phyloP scores from a whole-genome alignment of 345 rosid genomes.

The Rhizophora mangle region DNA sequence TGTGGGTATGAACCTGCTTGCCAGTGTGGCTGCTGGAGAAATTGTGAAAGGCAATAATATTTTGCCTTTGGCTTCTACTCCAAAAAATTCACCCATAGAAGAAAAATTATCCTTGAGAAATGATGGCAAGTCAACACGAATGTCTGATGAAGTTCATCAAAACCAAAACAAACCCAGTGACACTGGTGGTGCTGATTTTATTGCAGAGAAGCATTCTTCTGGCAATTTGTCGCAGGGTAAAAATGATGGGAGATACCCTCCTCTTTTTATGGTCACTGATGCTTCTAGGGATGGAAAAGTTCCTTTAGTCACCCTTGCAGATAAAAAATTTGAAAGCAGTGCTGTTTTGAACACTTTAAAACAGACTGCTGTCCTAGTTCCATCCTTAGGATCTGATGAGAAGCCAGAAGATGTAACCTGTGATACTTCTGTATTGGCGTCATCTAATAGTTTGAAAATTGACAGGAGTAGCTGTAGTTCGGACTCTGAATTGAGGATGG shows the following conservation, averaged over 20 bases:
- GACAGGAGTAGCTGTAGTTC: neutral
- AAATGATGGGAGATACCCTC: neutral
- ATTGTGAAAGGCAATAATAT: conserved; percentile 54
- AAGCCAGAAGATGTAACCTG: neutral
- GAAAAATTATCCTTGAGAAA: conserved; percentile 36
- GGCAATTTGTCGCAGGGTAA: neutral
- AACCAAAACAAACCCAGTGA: conserved; percentile 30
- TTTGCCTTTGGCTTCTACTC: conserved; percentile 55
- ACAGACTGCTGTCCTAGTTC: neutral
- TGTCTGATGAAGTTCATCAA: conserved; percentile 27
- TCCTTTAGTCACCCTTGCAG: neutral
- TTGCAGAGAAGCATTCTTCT: conserved; percentile 10
- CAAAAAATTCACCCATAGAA: conserved; percentile 28
- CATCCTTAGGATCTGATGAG: neutral
- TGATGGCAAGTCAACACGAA: conserved; percentile 31
- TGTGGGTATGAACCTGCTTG: conserved; percentile 92
- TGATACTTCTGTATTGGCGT: neutral
- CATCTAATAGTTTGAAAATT: neutral
- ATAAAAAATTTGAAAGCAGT: neutral
- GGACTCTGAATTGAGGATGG: neutral
- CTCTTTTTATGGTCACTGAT: neutral
- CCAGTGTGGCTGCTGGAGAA: conserved; percentile 92
- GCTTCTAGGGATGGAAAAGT: neutral
- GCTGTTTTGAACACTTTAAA: neutral
- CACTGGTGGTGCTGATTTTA: conserved; percentile 18